Evolutionary conservation across 1,139 yeast species (phyloP).

Genomic region (Meyerozyma athensensis): DNA sequence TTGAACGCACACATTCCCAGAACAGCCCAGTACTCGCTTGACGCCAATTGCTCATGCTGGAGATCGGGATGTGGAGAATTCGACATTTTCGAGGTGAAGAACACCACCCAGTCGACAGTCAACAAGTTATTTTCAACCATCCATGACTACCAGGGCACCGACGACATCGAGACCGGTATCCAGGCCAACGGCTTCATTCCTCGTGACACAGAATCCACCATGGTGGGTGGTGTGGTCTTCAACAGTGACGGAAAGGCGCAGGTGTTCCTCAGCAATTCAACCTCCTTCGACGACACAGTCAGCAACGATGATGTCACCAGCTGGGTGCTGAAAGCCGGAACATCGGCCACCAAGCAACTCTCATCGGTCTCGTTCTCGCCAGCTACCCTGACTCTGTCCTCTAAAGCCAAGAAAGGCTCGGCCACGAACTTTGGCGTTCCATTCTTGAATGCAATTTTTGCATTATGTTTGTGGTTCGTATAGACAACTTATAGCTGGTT

Average conservation of each 20-base stretch:
- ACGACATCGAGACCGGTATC: slow-evolving; percentile 46
- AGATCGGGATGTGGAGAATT: slow-evolving; percentile 94
- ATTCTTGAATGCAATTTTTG: neutral
- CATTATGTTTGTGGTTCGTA: neutral
- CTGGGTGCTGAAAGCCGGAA: slow-evolving; percentile 30
- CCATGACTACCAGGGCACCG: slow-evolving; percentile 79
- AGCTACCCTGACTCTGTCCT: neutral
- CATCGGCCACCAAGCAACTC: slow-evolving; percentile 18
- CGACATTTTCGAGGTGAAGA: slow-evolving; percentile 75
- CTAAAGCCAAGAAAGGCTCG: neutral
- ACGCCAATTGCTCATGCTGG: slow-evolving; percentile 91
- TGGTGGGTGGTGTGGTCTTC: slow-evolving; percentile 70
- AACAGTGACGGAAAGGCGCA: slow-evolving; percentile 55
- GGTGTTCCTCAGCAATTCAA: slow-evolving; percentile 57
- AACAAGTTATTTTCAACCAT: slow-evolving; percentile 72
- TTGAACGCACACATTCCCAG: slow-evolving; percentile 93
- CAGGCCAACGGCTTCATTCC: slow-evolving; percentile 52
- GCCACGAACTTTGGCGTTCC: neutral
- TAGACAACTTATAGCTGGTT: too few relatives aligned
- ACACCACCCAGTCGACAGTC: slow-evolving; percentile 58
- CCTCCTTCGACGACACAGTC: slow-evolving; percentile 41
- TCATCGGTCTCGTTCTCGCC: slow-evolving; percentile 11
- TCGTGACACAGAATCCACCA: slow-evolving; percentile 45
- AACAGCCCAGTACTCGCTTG: slow-evolving; percentile 72
- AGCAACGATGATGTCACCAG: slow-evolving; percentile 27